These are phyloP conservation scores for Chaetomium sp. DNA, from an alignment of 2,329 filamentous ascomycete species.

Conservation along the genomic window DNA sequence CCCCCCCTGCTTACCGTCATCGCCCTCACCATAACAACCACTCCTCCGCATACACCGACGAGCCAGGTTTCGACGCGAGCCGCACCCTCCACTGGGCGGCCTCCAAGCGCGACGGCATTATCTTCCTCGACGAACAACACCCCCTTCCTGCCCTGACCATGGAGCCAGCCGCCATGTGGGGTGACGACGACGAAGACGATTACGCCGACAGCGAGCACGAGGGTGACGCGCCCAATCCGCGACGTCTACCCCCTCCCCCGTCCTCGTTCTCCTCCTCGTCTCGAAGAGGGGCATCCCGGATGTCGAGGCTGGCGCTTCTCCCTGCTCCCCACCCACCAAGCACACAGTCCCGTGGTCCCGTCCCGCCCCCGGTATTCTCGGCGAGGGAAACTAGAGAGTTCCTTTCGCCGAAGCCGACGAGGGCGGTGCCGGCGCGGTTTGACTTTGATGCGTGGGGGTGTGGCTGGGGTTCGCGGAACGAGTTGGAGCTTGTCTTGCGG, in stretches of 20 bases:
- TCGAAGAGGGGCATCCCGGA: background rate
- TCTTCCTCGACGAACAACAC: conserved; percentile 4
- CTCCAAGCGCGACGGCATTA: background rate
- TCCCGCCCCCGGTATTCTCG: conserved; percentile 14
- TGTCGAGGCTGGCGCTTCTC: background rate
- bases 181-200: background rate
- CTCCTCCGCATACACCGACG: background rate
- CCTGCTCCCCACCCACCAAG: background rate
- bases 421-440: conserved; percentile 12
- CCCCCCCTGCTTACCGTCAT: background rate
- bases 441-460: conserved; percentile 20
- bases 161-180: conserved; percentile 12
- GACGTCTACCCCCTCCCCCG: background rate
- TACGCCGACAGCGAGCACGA: background rate
- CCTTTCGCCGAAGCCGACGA: conserved; percentile 17
- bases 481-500: background rate
- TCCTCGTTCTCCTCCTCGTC: too few species aligned
- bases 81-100: background rate
- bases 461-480: conserved; percentile 6
- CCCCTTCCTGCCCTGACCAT: background rate
- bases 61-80: background rate
- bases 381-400: conserved; percentile 18
- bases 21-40: background rate
- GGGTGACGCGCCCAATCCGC: background rate
- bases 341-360: conserved; percentile 8